Percentiles rank a stretch among this genome's conserved stretches.
phyloP scores from a whole-genome alignment of 225 moss, liverwort and hornwort species.

The Thuidium tamariscinum region DNA sequence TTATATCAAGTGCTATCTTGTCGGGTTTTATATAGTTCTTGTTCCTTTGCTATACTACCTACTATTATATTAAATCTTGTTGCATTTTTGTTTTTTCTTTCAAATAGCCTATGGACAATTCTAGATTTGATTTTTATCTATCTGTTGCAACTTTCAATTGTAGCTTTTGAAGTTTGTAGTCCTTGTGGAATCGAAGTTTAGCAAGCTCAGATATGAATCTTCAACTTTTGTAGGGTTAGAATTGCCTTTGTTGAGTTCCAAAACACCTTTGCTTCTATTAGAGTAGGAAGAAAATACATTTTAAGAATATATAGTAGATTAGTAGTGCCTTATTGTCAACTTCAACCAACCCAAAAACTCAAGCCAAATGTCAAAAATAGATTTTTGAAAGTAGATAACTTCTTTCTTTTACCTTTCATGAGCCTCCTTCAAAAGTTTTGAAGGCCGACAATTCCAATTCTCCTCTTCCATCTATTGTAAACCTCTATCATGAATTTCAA shows the following conservation, averaged over 20 bases:
- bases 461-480: not conserved
- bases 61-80: no score
- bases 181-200: not conserved
- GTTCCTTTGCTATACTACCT: no score
- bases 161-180: not conserved
- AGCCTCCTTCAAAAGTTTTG: not conserved
- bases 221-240: not conserved
- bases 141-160: not conserved
- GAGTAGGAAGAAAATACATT: no score
- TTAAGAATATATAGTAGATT: no score
- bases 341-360: no score
- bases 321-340: no score
- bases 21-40: no score
- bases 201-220: not conserved
- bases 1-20: no score
- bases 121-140: not conserved
- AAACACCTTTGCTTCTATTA: no score
- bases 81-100: not conserved
- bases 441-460: not conserved
- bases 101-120: fast-evolving
- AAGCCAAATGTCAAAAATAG: not conserved
- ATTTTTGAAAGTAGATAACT: no score
- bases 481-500: not conserved
- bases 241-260: no score
- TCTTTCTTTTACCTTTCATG: not conserved